Evolutionary conservation across 2,329 filamentous ascomycete genomes (phyloP), one percentile per base, ranked within the genome.

Genomic region (Byssothecium circinans): DNA sequence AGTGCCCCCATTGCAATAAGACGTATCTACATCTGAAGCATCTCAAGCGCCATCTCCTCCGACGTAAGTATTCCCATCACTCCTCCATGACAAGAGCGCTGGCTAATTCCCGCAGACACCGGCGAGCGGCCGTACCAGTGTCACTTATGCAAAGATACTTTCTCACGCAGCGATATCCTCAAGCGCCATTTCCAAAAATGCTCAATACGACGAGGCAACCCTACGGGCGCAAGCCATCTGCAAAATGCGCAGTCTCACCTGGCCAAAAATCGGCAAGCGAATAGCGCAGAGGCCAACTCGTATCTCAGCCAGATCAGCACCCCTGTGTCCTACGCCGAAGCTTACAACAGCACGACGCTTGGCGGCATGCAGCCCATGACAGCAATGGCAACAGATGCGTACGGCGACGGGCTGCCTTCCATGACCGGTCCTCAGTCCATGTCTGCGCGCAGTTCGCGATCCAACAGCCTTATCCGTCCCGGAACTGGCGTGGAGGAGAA

Each of bases 131-230:
- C 94, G 47, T 99, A 99, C 78, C 95, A 95, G 85, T 99, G 94
- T 76, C 89, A 95, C 58, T 81, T 99, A 42, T 99, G 94, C 80
- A 91, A 94, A 72, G 94, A 97, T 74, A 97, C 91, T 27, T 99
- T 99, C 75, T 96, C 90, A 40, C 87, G 94, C 71, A 96, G 91
- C 80, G 94, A 99, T 70, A 97, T 99, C 58, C 78, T 99, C 65
- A 99, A 99, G 80, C 89, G 94, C 57, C 94, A 99, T 76, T 99
- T 97, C 76, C 91, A 96, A 74, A 99, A 99, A 79, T 99, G 94
- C 77, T 96, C 94, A 32, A 90, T 96, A 57, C 86, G 94, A 64
- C 87, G 94, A 69, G 94, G 94, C 49, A 97, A 97, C 75, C 92
- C 94, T 45, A 96, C 91, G 14, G 91, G 91, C 61, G 90, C 90